Percentiles rank a stretch among this genome's conserved stretches.
phyloP scores from a whole-genome alignment of 225 moss, liverwort and hornwort genomes.

The Marchantia paleacea region DNA sequence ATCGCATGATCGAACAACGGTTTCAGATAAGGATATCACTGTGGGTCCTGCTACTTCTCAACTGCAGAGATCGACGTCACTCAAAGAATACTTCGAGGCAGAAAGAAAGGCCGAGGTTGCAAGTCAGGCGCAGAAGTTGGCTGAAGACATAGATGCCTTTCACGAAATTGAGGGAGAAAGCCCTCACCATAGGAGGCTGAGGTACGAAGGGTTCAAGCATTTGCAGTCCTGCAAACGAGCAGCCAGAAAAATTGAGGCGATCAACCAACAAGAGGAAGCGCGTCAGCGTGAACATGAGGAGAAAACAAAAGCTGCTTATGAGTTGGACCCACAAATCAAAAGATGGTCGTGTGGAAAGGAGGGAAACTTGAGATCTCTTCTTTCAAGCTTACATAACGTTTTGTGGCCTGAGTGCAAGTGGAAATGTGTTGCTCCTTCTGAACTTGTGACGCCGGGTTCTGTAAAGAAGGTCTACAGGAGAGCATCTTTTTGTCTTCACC shows the following conservation, averaged over 20 bases:
- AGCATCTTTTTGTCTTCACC: conserved; percentile 12
- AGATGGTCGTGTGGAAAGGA: conserved; percentile 1
- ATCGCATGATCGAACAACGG: too few relatives aligned
- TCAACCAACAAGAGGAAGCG: neutral
- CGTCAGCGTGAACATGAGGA: neutral
- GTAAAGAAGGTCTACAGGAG: conserved; percentile 7
- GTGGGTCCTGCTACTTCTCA: neutral
- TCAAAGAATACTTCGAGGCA: neutral
- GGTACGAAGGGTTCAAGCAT: neutral
- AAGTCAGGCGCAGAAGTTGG: neutral
- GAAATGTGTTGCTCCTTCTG: neutral
- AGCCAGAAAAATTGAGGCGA: neutral
- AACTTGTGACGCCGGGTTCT: neutral
- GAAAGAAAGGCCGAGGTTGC: neutral
- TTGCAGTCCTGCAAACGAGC: conserved; percentile 1
- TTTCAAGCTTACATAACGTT: neutral
- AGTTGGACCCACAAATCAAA: neutral
- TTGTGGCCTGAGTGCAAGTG: conserved; percentile 7
- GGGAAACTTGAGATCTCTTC: neutral
- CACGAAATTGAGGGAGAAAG: conserved; percentile 4
- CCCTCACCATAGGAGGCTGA: neutral
- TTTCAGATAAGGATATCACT: neutral
- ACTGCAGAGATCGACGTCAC: neutral
- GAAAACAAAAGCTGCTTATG: neutral
- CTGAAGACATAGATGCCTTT: neutral